Evolutionary conservation across 1,284 basidiomycete species (phyloP).

Genomic region (Paramarasmius palmivorus): DNA sequence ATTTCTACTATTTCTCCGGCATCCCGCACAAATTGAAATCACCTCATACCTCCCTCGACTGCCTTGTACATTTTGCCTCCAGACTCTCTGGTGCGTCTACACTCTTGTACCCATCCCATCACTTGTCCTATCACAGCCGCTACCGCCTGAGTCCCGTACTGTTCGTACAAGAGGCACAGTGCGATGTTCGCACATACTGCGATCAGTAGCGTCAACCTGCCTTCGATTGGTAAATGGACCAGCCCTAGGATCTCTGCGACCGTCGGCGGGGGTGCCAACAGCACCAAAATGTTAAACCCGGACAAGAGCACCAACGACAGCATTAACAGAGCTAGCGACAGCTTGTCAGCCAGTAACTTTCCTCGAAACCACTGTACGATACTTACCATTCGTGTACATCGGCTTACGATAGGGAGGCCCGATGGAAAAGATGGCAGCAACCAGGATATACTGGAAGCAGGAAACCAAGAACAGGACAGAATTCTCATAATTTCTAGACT

Average conservation of each 20-base stretch:
- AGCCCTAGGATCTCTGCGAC: constrained; percentile 76
- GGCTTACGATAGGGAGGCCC: constrained; percentile 95
- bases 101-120: constrained; percentile 42
- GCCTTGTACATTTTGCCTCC: constrained; percentile 69
- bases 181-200: constrained; percentile 77
- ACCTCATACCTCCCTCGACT: constrained; percentile 67
- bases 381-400: constrained; percentile 92
- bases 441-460: constrained; percentile 97
- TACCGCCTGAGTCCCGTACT: constrained; percentile 69
- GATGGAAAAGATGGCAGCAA: constrained; percentile 96
- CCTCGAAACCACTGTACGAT: not conserved
- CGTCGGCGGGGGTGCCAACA: constrained; percentile 68
- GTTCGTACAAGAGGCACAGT: constrained; percentile 79
- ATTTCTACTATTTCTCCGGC: constrained; percentile 7
- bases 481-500: constrained; percentile 94
- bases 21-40: constrained; percentile 18
- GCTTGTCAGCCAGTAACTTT: constrained; percentile 5
- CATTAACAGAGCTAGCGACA: constrained; percentile 74
- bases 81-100: constrained; percentile 47
- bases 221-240: constrained; percentile 73
- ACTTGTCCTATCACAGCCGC: constrained; percentile 54
- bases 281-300: constrained; percentile 72
- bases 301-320: constrained; percentile 66
- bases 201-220: constrained; percentile 68
- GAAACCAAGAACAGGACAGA: constrained; percentile 91